Base-by-base conservation (phyloP, 768 basidiomycete species). In the Collybia nuda region DNA sequence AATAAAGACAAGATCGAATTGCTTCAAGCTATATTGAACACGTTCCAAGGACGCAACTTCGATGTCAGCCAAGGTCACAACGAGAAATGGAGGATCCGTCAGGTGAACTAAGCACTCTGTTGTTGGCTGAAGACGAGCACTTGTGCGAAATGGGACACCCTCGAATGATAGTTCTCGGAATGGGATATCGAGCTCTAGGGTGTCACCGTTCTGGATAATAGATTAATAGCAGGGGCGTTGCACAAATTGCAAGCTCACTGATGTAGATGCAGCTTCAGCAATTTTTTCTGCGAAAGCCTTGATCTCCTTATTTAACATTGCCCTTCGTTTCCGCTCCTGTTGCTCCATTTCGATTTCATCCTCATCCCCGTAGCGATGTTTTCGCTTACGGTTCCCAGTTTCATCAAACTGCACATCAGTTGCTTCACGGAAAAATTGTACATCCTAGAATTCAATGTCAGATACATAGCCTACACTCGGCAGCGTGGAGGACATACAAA, bases 321-420 rank as follows among this genome's bases (percentile, higher is more conserved):
- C 89, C 45, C 94, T 76, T 24, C 93, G 85, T 69, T 89, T 93
- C 44, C 95, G 78, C 67, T 99, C 97, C 66, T 94, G 92, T 64
- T 98, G 96, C 64, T 98, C 97, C 73, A 96, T 90, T 74, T 98
- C 95, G 53, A 98, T 94, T 70, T 98, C 97, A 64, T 99, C 97
- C 67, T 99, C 97, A 62, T 98, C 97, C 23, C 94, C 94, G 62
- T 98, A 98, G 48, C 96, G 84, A 60, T 94, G 90, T 67, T 97
- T 94, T 48, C 96, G 84, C 69, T 98, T 98, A 58, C 95, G 82
- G 61, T 98, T 98, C n/a, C 97, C 97, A 1, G 97, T 98, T 68
- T 99, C 97, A 62, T 99, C 97, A 62, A 98, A 98, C 56, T 95
- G 91, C 23, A 96, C 91, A 57, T 99, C 97, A 0, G 93, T 91